Evolutionary conservation across 305 asterid species (phyloP), one percentile per base, ranked within the genome.

Genomic region (Fraxinus sp.): DNA sequence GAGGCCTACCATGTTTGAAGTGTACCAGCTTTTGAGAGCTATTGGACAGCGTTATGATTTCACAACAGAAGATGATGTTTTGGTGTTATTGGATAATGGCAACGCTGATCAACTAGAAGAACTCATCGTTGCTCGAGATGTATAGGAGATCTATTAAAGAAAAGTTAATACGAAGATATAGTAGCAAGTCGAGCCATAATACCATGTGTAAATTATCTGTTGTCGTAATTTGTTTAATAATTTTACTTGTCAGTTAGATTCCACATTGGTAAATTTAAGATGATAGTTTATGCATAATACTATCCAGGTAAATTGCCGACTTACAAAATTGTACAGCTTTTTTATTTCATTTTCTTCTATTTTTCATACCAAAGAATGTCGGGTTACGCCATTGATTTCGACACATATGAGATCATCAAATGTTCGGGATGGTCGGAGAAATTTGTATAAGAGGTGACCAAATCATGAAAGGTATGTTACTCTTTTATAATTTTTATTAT

Each of bases 1-100:
- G 77, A 90, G 98, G 68, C 98, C 98, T 7, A 82, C 94, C 4
- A 93, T 92, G 98, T 92, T 91, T 70, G 98, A 92, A 81, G 94
- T 93, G 68, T 93, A 93, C 84, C 97, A 93, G 90, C 85, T 94
- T 33, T 85, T 94, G n/a, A 86, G 93, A 75, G 93, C 94, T 20
- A 83, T 93, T 4, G 97, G 98, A 16, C 90, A 94, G 59, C 87
- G 83, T 1, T 91, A 92, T n/a, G 87, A 87, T 80, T 90, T 93
- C 82, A 88, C 90, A 2, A 88, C 97, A 0, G 92, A 94, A 52
- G 97, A 92, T 71, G 97, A 94, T 4, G 46, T 94, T n/a, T 41
- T 90, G 89, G 89, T 84, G 88, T 79, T 87, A 4, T 46, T 89
- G 0, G 93, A 89, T 13, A 43, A 76, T 9, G 93, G 88, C 24